A percentile compares a stretch with the other conserved stretches of the same genome.
phyloP scores from a whole-genome alignment of 202 grass and related monocot species.

The Alloteropsis angusta region DNA sequence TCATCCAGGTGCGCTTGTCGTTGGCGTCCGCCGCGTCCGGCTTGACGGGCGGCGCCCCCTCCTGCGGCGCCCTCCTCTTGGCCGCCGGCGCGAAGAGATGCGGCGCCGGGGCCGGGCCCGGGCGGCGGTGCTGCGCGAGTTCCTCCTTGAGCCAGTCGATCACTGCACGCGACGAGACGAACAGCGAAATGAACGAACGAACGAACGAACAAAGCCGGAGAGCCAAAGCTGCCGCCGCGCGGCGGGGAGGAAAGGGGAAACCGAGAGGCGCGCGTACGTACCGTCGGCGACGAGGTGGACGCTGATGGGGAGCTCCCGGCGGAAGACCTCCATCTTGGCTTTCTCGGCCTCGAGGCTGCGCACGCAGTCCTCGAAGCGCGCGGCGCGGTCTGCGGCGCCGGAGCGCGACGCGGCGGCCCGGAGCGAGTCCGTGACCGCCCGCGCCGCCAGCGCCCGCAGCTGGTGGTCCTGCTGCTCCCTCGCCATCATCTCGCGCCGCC shows the following conservation, averaged over 20 bases:
- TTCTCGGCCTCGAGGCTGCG: constrained; percentile 68
- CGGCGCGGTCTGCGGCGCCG: constrained; percentile 15
- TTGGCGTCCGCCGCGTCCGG: constrained; percentile 40
- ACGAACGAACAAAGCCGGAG: background rate
- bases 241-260: no score
- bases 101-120: background rate
- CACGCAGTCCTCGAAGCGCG: constrained; percentile 61
- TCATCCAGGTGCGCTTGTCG: constrained; percentile 95
- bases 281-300: constrained; percentile 68
- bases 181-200: background rate
- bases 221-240: background rate
- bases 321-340: constrained; percentile 87
- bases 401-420: constrained; percentile 14
- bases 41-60: background rate
- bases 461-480: background rate
- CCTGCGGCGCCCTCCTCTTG: constrained; percentile 16
- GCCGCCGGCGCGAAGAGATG: constrained; percentile 10
- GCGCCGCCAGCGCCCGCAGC: constrained; percentile 36
- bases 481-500: background rate
- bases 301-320: constrained; percentile 81
- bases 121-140: constrained; percentile 13
- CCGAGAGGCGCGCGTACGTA: background rate
- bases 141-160: constrained; percentile 79
- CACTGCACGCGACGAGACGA: constrained; percentile 23
- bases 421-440: constrained; percentile 39